Evolutionary conservation across 2,329 filamentous ascomycete species (phyloP), one percentile per base, ranked within the genome.

Genomic region (Didymella glomerata): DNA sequence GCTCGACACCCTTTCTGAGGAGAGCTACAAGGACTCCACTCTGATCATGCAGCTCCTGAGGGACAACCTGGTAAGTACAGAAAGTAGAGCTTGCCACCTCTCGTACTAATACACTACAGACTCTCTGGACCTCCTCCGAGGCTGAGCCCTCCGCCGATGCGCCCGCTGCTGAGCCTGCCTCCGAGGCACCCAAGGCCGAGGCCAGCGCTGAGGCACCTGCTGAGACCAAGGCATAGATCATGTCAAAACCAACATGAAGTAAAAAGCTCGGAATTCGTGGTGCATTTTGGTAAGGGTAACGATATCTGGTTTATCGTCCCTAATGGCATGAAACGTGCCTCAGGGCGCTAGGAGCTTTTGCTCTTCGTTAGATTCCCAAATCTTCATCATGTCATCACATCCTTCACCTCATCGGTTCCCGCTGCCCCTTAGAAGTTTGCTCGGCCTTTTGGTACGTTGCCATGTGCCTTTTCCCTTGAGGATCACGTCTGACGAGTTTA

Each of bases 1-100:
- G 86, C 91, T 97, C 70, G 93, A 97, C 81, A 97, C 93, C 71
- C 85, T 97, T 71, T 96, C 91, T 80, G 93, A 97, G 88, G 93
- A 97, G 87, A 96, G 92, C 87, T 97, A 97, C 91, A 96, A 96
- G 88, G 93, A 97, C 85, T 96, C 92, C 46, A 97, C 93, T 66
- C 89, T 97, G 75, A 97, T 97, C 84, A 97, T 97, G 93, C 93
- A 97, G 86, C 90, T 97, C 65, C 90, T 97, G 78, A 91, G 93
- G 79, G 93, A 97, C 85, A 97, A 97, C 88, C 80, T 97, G 79
- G 92, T 96, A 75, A 66, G 80, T 54, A 4, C 3, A 42, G 38
- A 2, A 22, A 20, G 14, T 8, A 16, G 22, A 8, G 16, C 20
- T n/a, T 2, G 28, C 10, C 32, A 18, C 25, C 2, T 3, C 27